Evolutionary conservation across 139 green algal species (phyloP).

Genomic region (Auxenochlorella pyrenoidosa): DNA sequence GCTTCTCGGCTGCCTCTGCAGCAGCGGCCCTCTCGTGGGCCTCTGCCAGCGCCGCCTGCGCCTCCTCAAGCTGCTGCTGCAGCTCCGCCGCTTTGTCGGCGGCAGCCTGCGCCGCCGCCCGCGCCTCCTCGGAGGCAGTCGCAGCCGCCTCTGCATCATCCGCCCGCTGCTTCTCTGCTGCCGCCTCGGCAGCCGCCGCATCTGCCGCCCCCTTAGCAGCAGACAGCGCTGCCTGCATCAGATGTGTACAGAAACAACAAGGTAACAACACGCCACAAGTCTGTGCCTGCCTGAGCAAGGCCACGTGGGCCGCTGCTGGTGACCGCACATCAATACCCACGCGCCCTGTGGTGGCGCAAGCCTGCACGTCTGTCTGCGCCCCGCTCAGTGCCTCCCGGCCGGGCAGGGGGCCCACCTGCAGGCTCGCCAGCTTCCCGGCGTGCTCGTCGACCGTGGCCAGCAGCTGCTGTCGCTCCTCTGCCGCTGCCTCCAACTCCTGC

Average conservation of each 20-base stretch:
- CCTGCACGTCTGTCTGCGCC: too few relatives aligned
- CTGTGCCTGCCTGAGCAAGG: too few relatives aligned
- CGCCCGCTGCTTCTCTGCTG: background rate
- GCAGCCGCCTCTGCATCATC: background rate
- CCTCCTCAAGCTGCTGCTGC: background rate
- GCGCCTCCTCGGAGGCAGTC: background rate
- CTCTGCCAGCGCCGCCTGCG: too few relatives aligned
- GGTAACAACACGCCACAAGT: too few relatives aligned
- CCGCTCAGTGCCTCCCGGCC: too few relatives aligned
- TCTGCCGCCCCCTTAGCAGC: background rate
- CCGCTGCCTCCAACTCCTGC: background rate
- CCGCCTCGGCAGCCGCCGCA: background rate
- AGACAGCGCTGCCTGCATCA: too few relatives aligned
- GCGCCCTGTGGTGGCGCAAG: too few relatives aligned
- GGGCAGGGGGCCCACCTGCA: background rate
- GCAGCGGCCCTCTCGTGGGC: background rate
- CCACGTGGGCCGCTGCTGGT: too few relatives aligned
- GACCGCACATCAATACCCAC: too few relatives aligned
- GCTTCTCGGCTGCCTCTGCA: background rate
- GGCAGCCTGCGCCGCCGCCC: background rate
- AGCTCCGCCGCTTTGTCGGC: background rate
- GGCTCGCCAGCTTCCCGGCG: background rate
- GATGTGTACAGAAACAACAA: too few relatives aligned
- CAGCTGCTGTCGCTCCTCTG: background rate
- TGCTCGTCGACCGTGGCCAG: background rate